Evolutionary conservation across 2,329 filamentous ascomycete species (phyloP), one percentile per base, ranked within the genome.

Genomic region (Sporothrix sp.): DNA sequence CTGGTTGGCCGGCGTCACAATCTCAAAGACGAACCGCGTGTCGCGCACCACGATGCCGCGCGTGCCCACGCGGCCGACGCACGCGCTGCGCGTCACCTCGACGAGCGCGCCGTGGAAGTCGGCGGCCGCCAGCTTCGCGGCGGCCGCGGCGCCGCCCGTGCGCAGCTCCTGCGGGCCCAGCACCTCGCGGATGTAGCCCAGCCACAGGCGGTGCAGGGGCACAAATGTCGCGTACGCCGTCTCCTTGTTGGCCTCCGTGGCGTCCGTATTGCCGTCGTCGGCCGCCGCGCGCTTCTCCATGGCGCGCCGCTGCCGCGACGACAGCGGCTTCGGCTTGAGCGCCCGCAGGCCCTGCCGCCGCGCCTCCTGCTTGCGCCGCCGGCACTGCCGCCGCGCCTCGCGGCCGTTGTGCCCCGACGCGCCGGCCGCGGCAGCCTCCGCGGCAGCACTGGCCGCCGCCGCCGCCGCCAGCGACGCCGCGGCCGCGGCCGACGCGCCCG

Each of bases 81-180:
- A 96, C 27, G 78, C 70, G 65, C 89, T 93, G 59, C 90, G 71
- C 50, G 91, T 85, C 20, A 97, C 87, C 68, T 89, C 81, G 18
- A 96, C 65, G 58, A 81, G 71, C 14, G 91, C 90, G 2, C 93
- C 93, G 64, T 97, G 90, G 60, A 89, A 91, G 67, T 98, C 93
- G 2, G 90, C 91, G 52, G 84, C 87, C 39, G 79, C 82, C 30
- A 98, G 70, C 65, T 93, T 85, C 4, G 85, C 84, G 5, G 83
- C 85, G 2, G 82, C 76, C 6, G 67, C 67, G 3, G 78, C 69
- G 0, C 78, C 78, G 16, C 83, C 73, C 1, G 71, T 69, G 55
- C 73, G 73, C 2, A 80, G 63, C 54, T 78, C 75, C 50, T 78
- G 62, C 13, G 55, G 37, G 5, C 84, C 85, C 1, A 97, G 68